Evolutionary conservation across 768 basidiomycete species (phyloP), one percentile per base, ranked within the genome.

Genomic region (Trametes villosa): DNA sequence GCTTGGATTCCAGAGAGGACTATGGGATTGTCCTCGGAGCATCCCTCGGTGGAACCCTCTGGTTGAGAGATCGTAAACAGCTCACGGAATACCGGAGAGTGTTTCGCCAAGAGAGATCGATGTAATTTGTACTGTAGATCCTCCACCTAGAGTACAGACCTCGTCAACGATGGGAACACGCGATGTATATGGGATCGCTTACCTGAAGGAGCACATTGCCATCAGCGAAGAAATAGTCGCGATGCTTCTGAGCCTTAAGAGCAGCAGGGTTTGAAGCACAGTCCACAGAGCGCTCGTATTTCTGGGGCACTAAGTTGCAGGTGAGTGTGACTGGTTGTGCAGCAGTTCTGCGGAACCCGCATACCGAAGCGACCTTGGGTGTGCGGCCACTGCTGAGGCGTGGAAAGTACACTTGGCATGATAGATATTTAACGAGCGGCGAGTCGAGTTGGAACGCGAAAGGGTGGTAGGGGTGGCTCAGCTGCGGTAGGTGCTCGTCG

Each of bases 161-260:
- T 7, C 2, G 22, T 56, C 11, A 45, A 38, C 18, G 5, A 38
- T 38, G 18, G 13, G 46, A 7, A 46, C 12, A 33, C 30, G 20
- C 31, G 9, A 13, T 18, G 29, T 9, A 34, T 26, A 24, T 29
- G 13, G 4, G 18, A 44, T 27, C 4, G 26, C 57, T 9, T 9
- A 66, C 65, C 42, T 58, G 62, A 17, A 66, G 17, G 1, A 60
- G 34, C 4, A 66, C 57, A 22, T 66, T 66, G 4, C 65, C 62
- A n/a, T 66, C 65, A 0, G 58, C 52, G 31, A 66, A 66, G 42
- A 58, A 66, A 31, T 53, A 66, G 2, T 66, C 65, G 24, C 45
- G 24, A 31, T 66, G 62, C 31, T 31, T 46, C 17, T 58, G 30
- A 1, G 34, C 40, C 13, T 13, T 38, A 30, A 2, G 17, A 9